Evolutionary conservation across 768 basidiomycete genomes (phyloP), one percentile per base, ranked within the genome.

Genomic region (Leccinum aurantiacum): DNA sequence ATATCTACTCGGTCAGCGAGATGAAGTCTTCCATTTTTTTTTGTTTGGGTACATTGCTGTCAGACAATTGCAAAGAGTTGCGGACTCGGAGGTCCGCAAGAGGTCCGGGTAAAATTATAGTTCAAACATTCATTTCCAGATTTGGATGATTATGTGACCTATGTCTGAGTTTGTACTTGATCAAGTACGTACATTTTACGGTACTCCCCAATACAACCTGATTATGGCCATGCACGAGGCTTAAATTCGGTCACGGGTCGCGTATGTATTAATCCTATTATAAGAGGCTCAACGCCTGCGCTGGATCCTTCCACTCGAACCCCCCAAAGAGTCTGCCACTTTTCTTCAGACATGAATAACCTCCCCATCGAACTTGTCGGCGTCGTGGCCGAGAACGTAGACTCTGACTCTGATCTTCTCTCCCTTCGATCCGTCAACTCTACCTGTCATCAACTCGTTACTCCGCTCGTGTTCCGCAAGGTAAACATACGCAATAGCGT

Each of bases 321-420:
- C 31, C 51, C 49, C 8, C 9, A 2, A 13, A 37, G 6, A 25
- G n/a, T 44, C 41, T 11, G 4, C n/a, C 41, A 44, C 41, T n/a
- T n/a, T n/a, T 17, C 8, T 41, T 41, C 17, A n/a, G 41, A 10
- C 50, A 73, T 73, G 72, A 62, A 64, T 29, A 47, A 68, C 31
- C 51, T 73, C 0, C 72, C 72, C 9, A 54, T 73, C 9, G 72
- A 73, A 50, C 72, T 73, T 15, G 59, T 73, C 58, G 64, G 61
- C 22, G 59, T 62, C 2, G 63, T 73, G 50, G 65, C 65, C 13
- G 60, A 65, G 50, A 71, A 64, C 54, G 25, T 75, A 7, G 59
- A 60, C 6, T 66, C 68, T 6, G n/a, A 63, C 29, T 54, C 64
- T 33, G 72, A 73, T 29, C 72, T 73, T 41, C 68, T 73, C 19